Conservation (phyloP, 2,329 filamentous ascomycete genomes). For the Monascus ruber region DNA sequence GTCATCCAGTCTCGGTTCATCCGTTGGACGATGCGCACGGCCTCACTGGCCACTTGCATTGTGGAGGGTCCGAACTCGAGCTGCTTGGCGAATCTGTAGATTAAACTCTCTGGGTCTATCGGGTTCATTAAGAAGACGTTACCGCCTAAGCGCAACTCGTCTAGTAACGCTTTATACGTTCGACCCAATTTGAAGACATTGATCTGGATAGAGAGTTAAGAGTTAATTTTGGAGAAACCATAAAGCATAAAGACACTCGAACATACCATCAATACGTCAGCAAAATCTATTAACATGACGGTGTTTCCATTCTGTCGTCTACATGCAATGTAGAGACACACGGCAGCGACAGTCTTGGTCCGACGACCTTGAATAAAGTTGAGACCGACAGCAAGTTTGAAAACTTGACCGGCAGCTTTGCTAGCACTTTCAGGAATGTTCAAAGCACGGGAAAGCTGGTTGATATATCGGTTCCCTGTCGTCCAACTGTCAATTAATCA, state of each 20-base stretch:
- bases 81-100: conserved; percentile 80
- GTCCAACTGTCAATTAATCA: no score
- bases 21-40: conserved; percentile 72
- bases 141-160: conserved; percentile 40
- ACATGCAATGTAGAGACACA: conserved; percentile 82
- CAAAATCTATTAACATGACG: conserved; percentile 90
- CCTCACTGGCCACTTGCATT: conserved; percentile 76
- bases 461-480: conserved; percentile 31
- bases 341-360: conserved; percentile 74
- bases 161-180: conserved; percentile 73
- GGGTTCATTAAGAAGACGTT: conserved; percentile 61
- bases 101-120: conserved; percentile 78
- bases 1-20: conserved; percentile 99
- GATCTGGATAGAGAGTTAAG: conserved; percentile 40
- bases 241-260: not conserved
- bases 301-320: conserved; percentile 67
- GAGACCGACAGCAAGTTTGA: conserved; percentile 60
- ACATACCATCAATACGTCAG: conserved; percentile 57
- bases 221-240: not conserved
- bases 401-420: conserved; percentile 58
- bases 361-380: conserved; percentile 81
- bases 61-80: conserved; percentile 80
- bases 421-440: conserved; percentile 48
- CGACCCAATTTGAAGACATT: conserved; percentile 90
- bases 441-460: conserved; percentile 29